Conservation (phyloP, 2,329 filamentous ascomycete species). For the Calonectria hongkongensis region DNA sequence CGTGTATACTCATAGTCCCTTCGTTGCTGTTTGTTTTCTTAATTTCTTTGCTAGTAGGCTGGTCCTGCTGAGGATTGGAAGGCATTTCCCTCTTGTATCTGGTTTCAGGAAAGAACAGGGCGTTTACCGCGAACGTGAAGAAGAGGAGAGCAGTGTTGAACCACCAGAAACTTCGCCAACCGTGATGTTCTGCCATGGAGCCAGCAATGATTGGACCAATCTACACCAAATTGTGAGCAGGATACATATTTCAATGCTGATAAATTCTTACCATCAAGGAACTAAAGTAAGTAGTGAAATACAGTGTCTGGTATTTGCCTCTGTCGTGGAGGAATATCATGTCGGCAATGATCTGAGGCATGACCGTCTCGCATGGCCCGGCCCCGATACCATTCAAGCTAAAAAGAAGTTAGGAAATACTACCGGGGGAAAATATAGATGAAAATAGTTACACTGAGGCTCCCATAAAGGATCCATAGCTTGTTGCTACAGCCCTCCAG, state of each 20-base stretch:
- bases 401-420: background rate
- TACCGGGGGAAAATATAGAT: too few relatives aligned
- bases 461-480: slow-evolving; percentile 34
- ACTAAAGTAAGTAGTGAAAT: slow-evolving; percentile 33
- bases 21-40: slow-evolving; percentile 35
- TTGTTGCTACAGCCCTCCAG: slow-evolving; percentile 29
- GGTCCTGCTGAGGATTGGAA: background rate
- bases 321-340: slow-evolving; percentile 38
- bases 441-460: slow-evolving; percentile 25
- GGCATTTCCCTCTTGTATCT: slow-evolving; percentile 32
- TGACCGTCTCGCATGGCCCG: slow-evolving; percentile 33
- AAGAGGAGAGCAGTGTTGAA: slow-evolving; percentile 36
- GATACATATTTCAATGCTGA: rapidly evolving
- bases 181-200: slow-evolving; percentile 34
- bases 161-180: slow-evolving; percentile 36
- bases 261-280: slow-evolving; percentile 23
- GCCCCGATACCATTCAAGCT: slow-evolving; percentile 35
- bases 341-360: slow-evolving; percentile 39
- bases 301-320: slow-evolving; percentile 35
- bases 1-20: slow-evolving; percentile 24
- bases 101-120: slow-evolving; percentile 27
- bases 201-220: slow-evolving; percentile 36
- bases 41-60: background rate
- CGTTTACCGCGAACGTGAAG: slow-evolving; percentile 28
- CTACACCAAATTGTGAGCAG: background rate